A percentile compares a stretch with the other conserved stretches of the same genome.
These are phyloP conservation scores for Penicillium freii DNA, from an alignment of 2,329 filamentous ascomycete species.

Conservation along the genomic window DNA sequence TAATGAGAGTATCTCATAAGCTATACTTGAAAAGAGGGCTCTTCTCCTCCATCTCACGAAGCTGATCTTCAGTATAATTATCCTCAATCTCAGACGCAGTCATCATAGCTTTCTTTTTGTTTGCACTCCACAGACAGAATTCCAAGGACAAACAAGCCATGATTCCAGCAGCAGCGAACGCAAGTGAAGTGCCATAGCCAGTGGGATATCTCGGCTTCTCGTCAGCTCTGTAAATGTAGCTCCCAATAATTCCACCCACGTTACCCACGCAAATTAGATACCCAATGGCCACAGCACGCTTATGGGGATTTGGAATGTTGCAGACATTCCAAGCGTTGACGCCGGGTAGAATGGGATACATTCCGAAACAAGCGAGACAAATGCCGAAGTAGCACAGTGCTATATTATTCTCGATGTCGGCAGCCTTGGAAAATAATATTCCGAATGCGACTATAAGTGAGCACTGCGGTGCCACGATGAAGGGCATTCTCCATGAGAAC, in stretches of 20 bases:
- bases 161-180: constrained; percentile 27
- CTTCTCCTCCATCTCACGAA: constrained; percentile 8
- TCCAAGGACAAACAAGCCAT: constrained; percentile 13
- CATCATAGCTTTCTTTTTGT: constrained; percentile 2
- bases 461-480: constrained; percentile 38
- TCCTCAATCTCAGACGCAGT: constrained; percentile 1
- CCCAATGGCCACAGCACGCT: constrained; percentile 45
- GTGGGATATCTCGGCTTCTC: constrained; percentile 36
- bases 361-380: constrained; percentile 44
- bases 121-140: constrained; percentile 6
- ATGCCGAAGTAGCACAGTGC: constrained; percentile 47
- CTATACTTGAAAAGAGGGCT: constrained; percentile 12
- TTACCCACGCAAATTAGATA: constrained; percentile 45
- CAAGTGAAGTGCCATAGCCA: constrained; percentile 35
- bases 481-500: constrained; percentile 42
- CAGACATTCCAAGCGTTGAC: constrained; percentile 45
- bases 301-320: constrained; percentile 41
- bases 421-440: constrained; percentile 40
- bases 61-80: constrained; percentile 3
- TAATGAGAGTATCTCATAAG: neutral
- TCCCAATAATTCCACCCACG: constrained; percentile 38
- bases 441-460: constrained; percentile 38
- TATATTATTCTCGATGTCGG: constrained; percentile 41
- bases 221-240: constrained; percentile 33
- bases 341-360: constrained; percentile 46